Base-by-base conservation (phyloP, 2,329 filamentous ascomycete genomes). In the Neocatenulostroma microsporum region DNA sequence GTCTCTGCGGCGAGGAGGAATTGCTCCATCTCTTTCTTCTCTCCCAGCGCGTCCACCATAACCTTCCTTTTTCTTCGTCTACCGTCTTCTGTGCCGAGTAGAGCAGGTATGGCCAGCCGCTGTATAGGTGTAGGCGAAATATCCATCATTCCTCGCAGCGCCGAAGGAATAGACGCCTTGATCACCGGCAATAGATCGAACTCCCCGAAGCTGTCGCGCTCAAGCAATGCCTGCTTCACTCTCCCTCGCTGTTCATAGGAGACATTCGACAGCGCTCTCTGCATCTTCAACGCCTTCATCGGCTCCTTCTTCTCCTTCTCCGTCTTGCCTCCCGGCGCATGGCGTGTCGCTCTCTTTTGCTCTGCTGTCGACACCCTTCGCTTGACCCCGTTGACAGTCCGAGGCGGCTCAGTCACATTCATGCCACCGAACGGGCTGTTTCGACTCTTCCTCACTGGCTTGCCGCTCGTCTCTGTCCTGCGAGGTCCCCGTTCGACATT, bases 1-100 rank as follows among this genome's bases (percentile, higher is more conserved):
- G 91, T 98, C 68, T 98, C 91, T 9, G 91, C 91, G 3, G 91
- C 91, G 33, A 98, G 70, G 10, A 98, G 71, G 55, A 85, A 95
- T 35, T 78, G 70, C 36, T 78, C 67, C 53, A 74, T 71, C 38
- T 44, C 57, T 45, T 32, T 62, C 58, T 20, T 60, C 45, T 11
- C 15, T 31, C 10, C 26, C 10, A 25, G 38, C 23, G 36, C 45
- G 33, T 46, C 41, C 25, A 55, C 48, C 28, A 50, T 53, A n/a
- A 46, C 62, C 56, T 37, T 30, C 45, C 34, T 42, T 36, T 34
- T 44, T 37, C 50, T 55, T 53, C 44, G 59, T 36, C 58, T 61
- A 5, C 62, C 62, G 14, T 61, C 55, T 15, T 69, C 57, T 51
- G 78, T 68, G 11, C 78, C 76, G 30, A 94, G 66, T 7, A 98